Evolutionary conservation across 2,329 filamentous ascomycete species (phyloP).

Genomic region (Fusarium buharicum): DNA sequence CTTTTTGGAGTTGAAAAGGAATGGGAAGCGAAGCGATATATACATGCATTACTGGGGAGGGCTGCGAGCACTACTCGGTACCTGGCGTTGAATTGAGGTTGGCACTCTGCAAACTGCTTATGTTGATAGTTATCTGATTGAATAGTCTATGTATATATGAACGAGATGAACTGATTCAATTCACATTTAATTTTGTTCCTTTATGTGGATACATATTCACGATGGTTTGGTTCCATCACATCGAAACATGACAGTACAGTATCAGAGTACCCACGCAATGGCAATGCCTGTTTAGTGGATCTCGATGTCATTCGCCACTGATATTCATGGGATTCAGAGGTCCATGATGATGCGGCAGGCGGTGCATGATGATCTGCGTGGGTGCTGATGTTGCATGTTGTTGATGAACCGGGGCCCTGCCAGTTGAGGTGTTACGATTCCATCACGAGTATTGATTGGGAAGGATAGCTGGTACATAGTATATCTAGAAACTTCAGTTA

Average conservation of each 20-base stretch:
- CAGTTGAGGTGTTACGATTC: not conserved
- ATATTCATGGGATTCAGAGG: conserved; percentile 9
- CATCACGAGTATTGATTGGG: no score
- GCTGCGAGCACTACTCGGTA: conserved; percentile 15
- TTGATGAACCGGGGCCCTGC: not conserved
- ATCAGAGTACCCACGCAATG: not conserved
- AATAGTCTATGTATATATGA: conserved; percentile 4
- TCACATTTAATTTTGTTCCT: not conserved
- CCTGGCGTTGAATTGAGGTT: conserved; percentile 27
- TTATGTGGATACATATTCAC: conserved; percentile 5
- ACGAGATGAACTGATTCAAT: not conserved
- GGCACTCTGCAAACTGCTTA: conserved; percentile 17
- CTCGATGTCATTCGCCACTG: conserved; percentile 29
- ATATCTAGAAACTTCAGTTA: no score
- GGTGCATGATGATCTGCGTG: conserved; percentile 43
- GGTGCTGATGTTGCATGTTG: conserved; percentile 12
- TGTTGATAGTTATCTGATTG: conserved; percentile 4
- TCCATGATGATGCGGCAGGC: conserved; percentile 12
- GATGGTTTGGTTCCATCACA: not conserved
- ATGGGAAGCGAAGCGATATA: conserved; percentile 18
- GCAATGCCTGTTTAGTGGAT: conserved; percentile 28
- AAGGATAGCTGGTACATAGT: no score
- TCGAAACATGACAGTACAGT: not conserved
- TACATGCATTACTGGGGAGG: conserved; percentile 20
- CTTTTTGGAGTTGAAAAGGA: conserved; percentile 40